These are phyloP conservation scores for Neofusicoccum laricinum DNA, from an alignment of 2,329 filamentous ascomycete species.

Conservation along the genomic window DNA sequence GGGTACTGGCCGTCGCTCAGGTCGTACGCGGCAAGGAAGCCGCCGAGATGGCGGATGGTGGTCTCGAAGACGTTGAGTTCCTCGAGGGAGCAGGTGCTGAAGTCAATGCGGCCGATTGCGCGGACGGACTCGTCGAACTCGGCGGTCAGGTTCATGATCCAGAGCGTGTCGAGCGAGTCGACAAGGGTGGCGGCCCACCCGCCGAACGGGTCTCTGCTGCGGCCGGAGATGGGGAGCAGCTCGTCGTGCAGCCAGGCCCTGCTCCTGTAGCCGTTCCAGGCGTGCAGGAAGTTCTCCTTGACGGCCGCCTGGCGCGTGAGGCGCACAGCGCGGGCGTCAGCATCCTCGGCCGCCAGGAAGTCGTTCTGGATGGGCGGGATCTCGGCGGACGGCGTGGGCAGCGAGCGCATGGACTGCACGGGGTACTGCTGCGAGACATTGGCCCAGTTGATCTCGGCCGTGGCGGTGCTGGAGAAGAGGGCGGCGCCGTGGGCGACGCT, in stretches of 20 bases:
- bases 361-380: slow-evolving; percentile 42
- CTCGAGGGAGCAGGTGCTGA: slow-evolving; percentile 36
- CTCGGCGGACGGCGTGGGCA: slow-evolving; percentile 35
- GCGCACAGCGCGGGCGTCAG: slow-evolving; percentile 24
- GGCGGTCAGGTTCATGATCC: slow-evolving; percentile 48
- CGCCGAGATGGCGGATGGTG: slow-evolving; percentile 43
- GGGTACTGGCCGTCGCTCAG: slow-evolving; percentile 30
- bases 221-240: slow-evolving; percentile 40
- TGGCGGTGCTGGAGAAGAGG: not conserved
- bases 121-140: slow-evolving; percentile 48
- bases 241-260: slow-evolving; percentile 49
- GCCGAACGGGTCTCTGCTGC: slow-evolving; percentile 41
- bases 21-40: slow-evolving; percentile 37
- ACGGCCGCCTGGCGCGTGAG: slow-evolving; percentile 37
- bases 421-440: slow-evolving; percentile 40
- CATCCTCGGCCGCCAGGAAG: slow-evolving; percentile 35
- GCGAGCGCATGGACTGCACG: slow-evolving; percentile 31
- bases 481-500: not conserved
- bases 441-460: slow-evolving; percentile 35
- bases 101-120: slow-evolving; percentile 45
- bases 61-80: slow-evolving; percentile 53
- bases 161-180: slow-evolving; percentile 44
- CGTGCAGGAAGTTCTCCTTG: slow-evolving; percentile 40
- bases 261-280: slow-evolving; percentile 43
- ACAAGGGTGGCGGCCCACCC: slow-evolving; percentile 50